phyloP scores from a whole-genome alignment of 78 protist species.

The Dictyostelium firmibasis region DNA sequence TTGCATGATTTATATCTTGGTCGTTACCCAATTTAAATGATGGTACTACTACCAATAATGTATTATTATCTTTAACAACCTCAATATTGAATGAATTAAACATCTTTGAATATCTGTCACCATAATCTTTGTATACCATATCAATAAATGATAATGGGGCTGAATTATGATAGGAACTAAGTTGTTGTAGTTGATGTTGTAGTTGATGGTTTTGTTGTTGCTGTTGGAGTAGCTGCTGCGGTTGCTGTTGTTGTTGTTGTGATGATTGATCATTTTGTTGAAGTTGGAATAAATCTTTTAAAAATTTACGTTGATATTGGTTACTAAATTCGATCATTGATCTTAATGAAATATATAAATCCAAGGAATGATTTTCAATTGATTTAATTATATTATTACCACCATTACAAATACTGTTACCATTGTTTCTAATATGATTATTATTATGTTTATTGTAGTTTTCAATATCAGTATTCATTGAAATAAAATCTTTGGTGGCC shows the following conservation, averaged over 20 bases:
- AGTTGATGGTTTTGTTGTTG: neutral
- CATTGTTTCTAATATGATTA: neutral
- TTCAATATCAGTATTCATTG: neutral
- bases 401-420: no score
- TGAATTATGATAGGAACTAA: constrained; percentile 1
- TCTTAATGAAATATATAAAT: neutral
- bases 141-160: neutral
- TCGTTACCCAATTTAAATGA: neutral
- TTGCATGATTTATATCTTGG: neutral
- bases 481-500: neutral
- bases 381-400: neutral
- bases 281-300: neutral
- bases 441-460: neutral
- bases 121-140: neutral
- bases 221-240: neutral
- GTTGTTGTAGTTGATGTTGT: neutral
- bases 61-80: neutral
- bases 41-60: neutral
- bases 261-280: neutral
- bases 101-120: neutral
- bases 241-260: neutral
- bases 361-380: neutral
- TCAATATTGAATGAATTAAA: neutral
- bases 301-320: neutral
- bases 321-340: neutral